Percentiles rank a stretch among this genome's conserved stretches.
Conservation (phyloP, 208 protist genomes). For the Leptomonas pyrrhocoris region DNA sequence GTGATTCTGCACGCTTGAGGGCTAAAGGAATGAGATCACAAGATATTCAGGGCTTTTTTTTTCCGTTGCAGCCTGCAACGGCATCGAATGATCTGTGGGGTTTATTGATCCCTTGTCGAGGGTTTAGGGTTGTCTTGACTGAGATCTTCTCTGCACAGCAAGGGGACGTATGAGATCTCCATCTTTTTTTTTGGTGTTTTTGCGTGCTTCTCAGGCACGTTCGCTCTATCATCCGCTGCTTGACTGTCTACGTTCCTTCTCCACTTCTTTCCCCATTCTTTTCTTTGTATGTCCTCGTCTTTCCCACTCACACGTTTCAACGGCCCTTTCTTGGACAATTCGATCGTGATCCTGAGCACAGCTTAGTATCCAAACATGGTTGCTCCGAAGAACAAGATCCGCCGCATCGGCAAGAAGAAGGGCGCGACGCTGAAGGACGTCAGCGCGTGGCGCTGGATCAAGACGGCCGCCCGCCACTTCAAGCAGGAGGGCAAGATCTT, state of each 20-base stretch:
- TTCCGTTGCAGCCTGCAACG: too few species aligned
- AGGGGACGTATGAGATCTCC: background rate
- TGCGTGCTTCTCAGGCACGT: background rate
- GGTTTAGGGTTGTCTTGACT: too few species aligned
- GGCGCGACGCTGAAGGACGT: conserved; percentile 95
- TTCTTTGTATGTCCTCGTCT: background rate
- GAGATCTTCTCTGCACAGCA: too few species aligned
- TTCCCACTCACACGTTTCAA: background rate
- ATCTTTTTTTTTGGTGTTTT: background rate
- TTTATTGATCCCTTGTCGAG: too few species aligned
- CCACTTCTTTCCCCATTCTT: background rate
- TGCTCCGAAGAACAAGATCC: conserved; percentile 74
- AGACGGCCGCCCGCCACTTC: conserved; percentile 94
- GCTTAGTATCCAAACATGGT: conserved; percentile 41
- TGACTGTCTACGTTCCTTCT: background rate
- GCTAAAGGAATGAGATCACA: too few species aligned
- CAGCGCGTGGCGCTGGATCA: conserved; percentile 95
- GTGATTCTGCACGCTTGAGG: too few species aligned
- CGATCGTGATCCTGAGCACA: background rate
- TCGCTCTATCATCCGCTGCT: background rate
- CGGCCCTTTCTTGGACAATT: background rate
- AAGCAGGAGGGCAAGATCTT: conserved; percentile 95
- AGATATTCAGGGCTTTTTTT: too few species aligned
- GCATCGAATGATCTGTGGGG: too few species aligned
- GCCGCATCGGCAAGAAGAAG: conserved; percentile 90